phyloP scores from a whole-genome alignment of 2,329 filamentous ascomycete species.

The Pyrenophora teres region DNA sequence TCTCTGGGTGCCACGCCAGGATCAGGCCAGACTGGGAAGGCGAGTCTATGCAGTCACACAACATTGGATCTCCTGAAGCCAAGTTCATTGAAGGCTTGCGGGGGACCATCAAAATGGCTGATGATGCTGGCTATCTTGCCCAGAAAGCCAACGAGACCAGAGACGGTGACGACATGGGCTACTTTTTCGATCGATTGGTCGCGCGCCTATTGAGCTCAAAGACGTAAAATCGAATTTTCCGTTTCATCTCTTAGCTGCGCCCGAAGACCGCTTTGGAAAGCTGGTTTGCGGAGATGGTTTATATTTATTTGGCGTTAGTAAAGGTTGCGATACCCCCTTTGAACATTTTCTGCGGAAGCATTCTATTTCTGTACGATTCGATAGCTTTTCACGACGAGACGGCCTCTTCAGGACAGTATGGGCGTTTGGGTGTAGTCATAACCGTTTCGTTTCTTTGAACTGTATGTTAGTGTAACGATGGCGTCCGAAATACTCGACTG shows the following conservation, averaged over 20 bases:
- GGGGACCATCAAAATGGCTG: slow-evolving; percentile 26
- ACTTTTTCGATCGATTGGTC: slow-evolving; percentile 47
- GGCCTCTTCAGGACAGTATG: background rate
- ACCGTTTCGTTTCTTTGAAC: background rate
- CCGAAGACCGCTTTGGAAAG: background rate
- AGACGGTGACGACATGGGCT: slow-evolving; percentile 38
- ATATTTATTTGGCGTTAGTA: background rate
- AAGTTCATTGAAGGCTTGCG: slow-evolving; percentile 39
- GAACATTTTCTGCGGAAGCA: background rate
- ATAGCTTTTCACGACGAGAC: background rate
- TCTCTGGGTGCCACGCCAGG: slow-evolving; percentile 38
- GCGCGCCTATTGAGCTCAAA: slow-evolving; percentile 38
- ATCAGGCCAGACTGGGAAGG: slow-evolving; percentile 38
- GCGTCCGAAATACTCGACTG: background rate
- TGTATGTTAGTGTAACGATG: background rate
- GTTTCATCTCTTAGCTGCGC: background rate
- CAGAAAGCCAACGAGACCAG: slow-evolving; percentile 26
- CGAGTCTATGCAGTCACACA: slow-evolving; percentile 15
- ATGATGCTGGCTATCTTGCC: slow-evolving; percentile 27
- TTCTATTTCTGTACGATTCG: background rate
- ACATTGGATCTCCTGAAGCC: slow-evolving; percentile 19
- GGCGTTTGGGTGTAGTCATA: background rate
- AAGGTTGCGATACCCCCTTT: slow-evolving; percentile 7
- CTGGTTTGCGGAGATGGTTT: background rate
- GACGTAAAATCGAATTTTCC: background rate